A percentile compares a stretch with the other conserved stretches of the same genome.
phyloP scores from a whole-genome alignment of 2,329 filamentous ascomycete species.

The Nigrospora oryzae region DNA sequence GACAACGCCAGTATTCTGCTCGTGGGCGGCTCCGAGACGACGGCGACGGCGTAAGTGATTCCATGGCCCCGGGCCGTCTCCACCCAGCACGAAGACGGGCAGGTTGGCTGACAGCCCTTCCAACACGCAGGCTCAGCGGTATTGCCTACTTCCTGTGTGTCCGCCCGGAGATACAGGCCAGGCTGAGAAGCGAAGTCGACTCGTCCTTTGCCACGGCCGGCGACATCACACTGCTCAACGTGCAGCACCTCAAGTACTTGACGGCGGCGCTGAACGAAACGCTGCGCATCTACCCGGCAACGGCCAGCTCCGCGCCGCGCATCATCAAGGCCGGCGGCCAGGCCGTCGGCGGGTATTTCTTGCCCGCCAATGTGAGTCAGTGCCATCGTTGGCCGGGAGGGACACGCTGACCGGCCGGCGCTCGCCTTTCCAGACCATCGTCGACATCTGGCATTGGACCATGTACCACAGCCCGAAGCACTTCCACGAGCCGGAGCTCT shows the following conservation, averaged over 20 bases:
- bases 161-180: neutral
- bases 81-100: too few species aligned
- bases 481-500: neutral
- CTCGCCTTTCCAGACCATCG: neutral
- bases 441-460: slow-evolving; percentile 1
- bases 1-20: neutral
- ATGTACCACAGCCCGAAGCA: neutral
- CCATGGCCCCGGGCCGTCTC: too few species aligned
- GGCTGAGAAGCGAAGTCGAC: neutral
- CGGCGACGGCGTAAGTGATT: neutral
- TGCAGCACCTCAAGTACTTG: neutral
- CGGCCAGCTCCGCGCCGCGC: neutral
- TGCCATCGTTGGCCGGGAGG: too few species aligned
- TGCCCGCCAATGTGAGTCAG: neutral
- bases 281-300: neutral
- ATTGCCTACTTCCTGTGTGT: neutral
- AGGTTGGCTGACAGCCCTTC: too few species aligned
- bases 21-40: slow-evolving; percentile 1
- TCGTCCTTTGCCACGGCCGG: neutral
- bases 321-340: neutral
- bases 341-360: neutral
- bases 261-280: neutral
- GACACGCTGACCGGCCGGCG: too few species aligned
- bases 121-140: neutral
- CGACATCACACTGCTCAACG: neutral